phyloP scores from a whole-genome alignment of 2,329 filamentous ascomycete species.

The Penicillium sp. region DNA sequence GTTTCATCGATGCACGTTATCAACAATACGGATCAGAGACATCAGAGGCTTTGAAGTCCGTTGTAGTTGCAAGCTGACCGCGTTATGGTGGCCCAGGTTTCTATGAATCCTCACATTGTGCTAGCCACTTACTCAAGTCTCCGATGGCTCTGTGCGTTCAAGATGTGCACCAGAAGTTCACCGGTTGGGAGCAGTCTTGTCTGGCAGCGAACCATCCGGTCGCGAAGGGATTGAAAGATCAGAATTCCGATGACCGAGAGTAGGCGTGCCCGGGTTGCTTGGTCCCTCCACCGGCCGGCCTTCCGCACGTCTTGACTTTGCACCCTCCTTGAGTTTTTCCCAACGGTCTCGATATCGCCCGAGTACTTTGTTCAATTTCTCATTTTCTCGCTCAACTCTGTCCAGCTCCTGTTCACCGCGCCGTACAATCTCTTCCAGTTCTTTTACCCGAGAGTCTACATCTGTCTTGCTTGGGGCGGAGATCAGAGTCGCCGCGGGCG shows the following conservation, averaged over 20 bases:
- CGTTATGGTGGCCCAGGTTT: too few relatives aligned
- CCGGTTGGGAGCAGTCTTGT: not conserved
- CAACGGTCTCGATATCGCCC: constrained; percentile 58
- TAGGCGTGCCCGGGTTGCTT: constrained; percentile 5
- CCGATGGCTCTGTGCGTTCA: not conserved
- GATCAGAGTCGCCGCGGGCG: constrained; percentile 18
- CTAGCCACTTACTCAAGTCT: not conserved
- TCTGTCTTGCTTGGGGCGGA: constrained; percentile 24
- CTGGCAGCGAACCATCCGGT: constrained; percentile 2
- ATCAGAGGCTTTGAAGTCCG: too few relatives aligned
- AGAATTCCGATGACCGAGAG: constrained; percentile 4
- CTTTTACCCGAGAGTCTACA: constrained; percentile 51
- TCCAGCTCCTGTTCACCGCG: constrained; percentile 56
- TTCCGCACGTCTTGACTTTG: constrained; percentile 39
- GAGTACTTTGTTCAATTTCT: constrained; percentile 52
- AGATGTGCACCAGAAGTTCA: constrained; percentile 1
- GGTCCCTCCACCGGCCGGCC: constrained; percentile 13
- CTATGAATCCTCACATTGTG: too few relatives aligned
- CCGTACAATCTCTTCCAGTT: constrained; percentile 63
- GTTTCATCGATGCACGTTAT: too few relatives aligned
- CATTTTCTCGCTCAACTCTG: constrained; percentile 56
- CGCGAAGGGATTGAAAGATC: constrained; percentile 10
- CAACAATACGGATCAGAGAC: too few relatives aligned
- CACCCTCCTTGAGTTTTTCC: constrained; percentile 63
- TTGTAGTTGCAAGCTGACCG: too few relatives aligned